Evolutionary conservation across 495 filamentous ascomycete species (phyloP).

Genomic region (Tuber melanosporum): DNA sequence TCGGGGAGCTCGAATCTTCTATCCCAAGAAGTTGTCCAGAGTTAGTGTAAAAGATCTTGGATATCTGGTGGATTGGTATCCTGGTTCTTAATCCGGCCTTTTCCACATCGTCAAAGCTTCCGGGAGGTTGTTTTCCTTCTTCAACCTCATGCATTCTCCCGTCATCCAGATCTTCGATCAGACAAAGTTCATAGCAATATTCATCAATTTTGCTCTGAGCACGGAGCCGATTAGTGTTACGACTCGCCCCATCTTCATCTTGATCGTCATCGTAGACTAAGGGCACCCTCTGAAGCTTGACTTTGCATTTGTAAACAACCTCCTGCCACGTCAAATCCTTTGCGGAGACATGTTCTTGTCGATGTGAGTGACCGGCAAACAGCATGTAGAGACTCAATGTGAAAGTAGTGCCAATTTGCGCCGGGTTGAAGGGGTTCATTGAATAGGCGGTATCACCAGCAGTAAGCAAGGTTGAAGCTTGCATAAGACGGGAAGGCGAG

Average conservation of each 20-base stretch:
- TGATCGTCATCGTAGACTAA: conserved; percentile 43
- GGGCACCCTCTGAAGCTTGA: conserved; percentile 56
- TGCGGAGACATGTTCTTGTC: conserved; percentile 52
- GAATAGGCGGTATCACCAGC: conserved; percentile 81
- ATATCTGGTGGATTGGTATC: conserved; percentile 82
- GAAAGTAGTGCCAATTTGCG: conserved; percentile 86
- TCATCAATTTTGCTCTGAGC: conserved; percentile 55
- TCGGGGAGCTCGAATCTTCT: conserved; percentile 71
- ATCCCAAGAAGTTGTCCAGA: conserved; percentile 93
- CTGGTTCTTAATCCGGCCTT: conserved; percentile 74
- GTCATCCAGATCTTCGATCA: conserved; percentile 91
- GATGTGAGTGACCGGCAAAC: conserved; percentile 70
- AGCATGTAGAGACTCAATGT: conserved; percentile 94
- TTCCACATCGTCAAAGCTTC: conserved; percentile 61
- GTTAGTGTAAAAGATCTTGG: conserved; percentile 96
- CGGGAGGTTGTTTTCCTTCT: conserved; percentile 55
- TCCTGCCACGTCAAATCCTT: conserved; percentile 88
- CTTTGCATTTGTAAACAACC: conserved; percentile 85
- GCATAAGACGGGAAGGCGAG: conserved; percentile 82
- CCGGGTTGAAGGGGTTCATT: conserved; percentile 54
- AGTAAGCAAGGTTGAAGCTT: conserved; percentile 88
- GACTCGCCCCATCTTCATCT: conserved; percentile 4
- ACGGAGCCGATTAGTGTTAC: conserved; percentile 43
- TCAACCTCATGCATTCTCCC: conserved; percentile 79
- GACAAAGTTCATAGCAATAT: conserved; percentile 80